These are phyloP conservation scores for Conringia planisiliqua DNA, from an alignment of 345 rosid genomes.

Conservation along the genomic window DNA sequence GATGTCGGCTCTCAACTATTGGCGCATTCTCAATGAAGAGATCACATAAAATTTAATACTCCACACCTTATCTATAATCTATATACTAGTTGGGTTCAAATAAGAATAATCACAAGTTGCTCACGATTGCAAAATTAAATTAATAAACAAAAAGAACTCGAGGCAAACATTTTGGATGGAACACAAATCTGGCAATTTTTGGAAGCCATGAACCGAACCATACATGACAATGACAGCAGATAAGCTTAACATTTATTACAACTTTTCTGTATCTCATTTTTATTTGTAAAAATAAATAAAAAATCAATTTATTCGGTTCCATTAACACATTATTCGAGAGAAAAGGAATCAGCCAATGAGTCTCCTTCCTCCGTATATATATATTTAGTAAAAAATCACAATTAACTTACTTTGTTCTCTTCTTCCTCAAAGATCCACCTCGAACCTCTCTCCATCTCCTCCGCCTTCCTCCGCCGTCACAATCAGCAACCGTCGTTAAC, in stretches of 20 bases:
- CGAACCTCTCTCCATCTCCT: conserved; percentile 13
- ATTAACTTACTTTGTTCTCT: background rate
- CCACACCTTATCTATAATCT: background rate
- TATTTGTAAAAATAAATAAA: background rate
- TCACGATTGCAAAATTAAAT: background rate
- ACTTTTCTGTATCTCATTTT: background rate
- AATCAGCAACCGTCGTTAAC: background rate
- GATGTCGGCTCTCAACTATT: conserved; percentile 30
- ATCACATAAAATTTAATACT: background rate
- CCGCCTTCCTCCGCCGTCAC: conserved; percentile 12
- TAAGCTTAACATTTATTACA: conserved; percentile 6
- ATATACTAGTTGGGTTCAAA: background rate
- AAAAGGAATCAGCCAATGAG: conserved; percentile 33
- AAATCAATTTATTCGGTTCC: conserved; percentile 13
- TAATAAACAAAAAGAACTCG: background rate
- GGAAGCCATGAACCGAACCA: conserved; percentile 36
- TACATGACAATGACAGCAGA: conserved; percentile 28
- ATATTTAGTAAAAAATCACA: background rate
- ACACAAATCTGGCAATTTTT: conserved; percentile 24
- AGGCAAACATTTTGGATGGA: conserved; percentile 22
- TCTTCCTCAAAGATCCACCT: conserved; percentile 26
- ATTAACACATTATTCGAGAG: conserved; percentile 28
- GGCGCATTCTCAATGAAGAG: conserved; percentile 5
- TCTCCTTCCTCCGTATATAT: background rate
- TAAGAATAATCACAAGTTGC: conserved; percentile 11